Base-by-base conservation (phyloP, 108 stramenopile genomes). In the Skeletonema grethae region DNA sequence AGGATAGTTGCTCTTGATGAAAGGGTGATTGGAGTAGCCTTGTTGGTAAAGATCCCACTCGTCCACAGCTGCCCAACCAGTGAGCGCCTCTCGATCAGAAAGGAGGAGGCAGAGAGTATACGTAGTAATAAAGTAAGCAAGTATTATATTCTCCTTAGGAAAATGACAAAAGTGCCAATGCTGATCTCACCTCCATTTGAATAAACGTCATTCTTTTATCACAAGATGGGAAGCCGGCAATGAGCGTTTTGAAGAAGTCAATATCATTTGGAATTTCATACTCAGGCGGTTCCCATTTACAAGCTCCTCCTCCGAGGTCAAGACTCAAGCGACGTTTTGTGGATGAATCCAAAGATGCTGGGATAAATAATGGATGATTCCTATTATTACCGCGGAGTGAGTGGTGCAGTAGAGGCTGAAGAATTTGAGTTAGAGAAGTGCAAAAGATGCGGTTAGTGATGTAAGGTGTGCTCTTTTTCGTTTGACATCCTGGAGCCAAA, bases 1-100 rank as follows among this genome's bases (percentile, higher is more conserved):
- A 16, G 75, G 69, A 34, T 76, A 76, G 61, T 76, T 76, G 25
- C 46, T 70, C 62, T 76, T 76, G 69, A 76, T 76, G 45, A 67
- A 70, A 2, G 75, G 69, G 11, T 70, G 36, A 36, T 65, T 67
- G 15, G 75, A n/a, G 35, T 67, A 61, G 9, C 69, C 75, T 15
- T 28, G 22, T 15, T 36, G 22, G 43, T 32, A 63, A 25, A 70
- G 67, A 16, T 67, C 72, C 72, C 72, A 73, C 13, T 65, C 72
- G 35, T 73, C 72, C 24, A 34, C 32, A 13, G 39, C 34, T 13
- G 58, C 28, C 69, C 55, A 59, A 28, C 57, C n/a, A n/a, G n/a
- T n/a, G n/a, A n/a, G n/a, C n/a, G n/a, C n/a, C n/a, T n/a, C n/a
- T n/a, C n/a, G n/a, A n/a, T n/a, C n/a, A n/a, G n/a, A n/a, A n/a